Percentiles rank a stretch among this genome's conserved stretches.
phyloP scores from a whole-genome alignment of 2,329 filamentous ascomycete species.

The Parastagonospora avenae region DNA sequence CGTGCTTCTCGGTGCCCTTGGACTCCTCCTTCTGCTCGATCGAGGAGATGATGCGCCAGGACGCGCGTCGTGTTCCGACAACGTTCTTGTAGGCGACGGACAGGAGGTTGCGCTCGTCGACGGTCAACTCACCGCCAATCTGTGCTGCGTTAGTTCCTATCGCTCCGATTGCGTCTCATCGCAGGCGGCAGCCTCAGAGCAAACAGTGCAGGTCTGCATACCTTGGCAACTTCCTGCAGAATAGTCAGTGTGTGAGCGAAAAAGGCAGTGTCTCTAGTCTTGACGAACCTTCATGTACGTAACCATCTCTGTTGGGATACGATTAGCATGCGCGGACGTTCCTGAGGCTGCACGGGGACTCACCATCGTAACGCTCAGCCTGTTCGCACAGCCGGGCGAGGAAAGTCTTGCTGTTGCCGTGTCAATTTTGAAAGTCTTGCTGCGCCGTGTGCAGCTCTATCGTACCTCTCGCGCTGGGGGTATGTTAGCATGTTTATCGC shows the following conservation, averaged over 20 bases:
- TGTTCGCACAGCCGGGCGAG: slow-evolving; percentile 99
- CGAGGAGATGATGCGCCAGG: slow-evolving; percentile 99
- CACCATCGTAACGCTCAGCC: slow-evolving; percentile 98
- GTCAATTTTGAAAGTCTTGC: slow-evolving; percentile 32
- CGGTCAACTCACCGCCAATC: slow-evolving; percentile 70
- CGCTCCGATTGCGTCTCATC: slow-evolving; percentile 11
- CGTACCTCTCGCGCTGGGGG: slow-evolving; percentile 57
- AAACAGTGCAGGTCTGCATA: slow-evolving; percentile 49
- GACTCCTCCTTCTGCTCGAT: slow-evolving; percentile 99
- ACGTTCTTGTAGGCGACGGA: slow-evolving; percentile 99
- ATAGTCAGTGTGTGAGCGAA: slow-evolving; percentile 40
- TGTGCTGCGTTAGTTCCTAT: slow-evolving; percentile 41
- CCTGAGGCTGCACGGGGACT: slow-evolving; percentile 42
- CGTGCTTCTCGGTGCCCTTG: slow-evolving; percentile 96
- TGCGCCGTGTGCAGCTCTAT: slow-evolving; percentile 17
- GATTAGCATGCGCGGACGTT: slow-evolving; percentile 39
- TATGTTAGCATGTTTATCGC: slow-evolving; percentile 45
- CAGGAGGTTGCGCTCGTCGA: slow-evolving; percentile 84
- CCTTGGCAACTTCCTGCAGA: slow-evolving; percentile 88
- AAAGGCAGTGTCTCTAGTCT: not conserved
- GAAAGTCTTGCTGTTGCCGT: slow-evolving; percentile 77
- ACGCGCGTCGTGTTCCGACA: slow-evolving; percentile 95
- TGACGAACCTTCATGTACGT: slow-evolving; percentile 89
- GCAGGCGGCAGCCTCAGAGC: slow-evolving; percentile 26
- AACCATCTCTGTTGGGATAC: slow-evolving; percentile 76